These are phyloP conservation scores for Diplotaxis tenuifolia DNA, from an alignment of 345 rosid genomes.

Conservation along the genomic window DNA sequence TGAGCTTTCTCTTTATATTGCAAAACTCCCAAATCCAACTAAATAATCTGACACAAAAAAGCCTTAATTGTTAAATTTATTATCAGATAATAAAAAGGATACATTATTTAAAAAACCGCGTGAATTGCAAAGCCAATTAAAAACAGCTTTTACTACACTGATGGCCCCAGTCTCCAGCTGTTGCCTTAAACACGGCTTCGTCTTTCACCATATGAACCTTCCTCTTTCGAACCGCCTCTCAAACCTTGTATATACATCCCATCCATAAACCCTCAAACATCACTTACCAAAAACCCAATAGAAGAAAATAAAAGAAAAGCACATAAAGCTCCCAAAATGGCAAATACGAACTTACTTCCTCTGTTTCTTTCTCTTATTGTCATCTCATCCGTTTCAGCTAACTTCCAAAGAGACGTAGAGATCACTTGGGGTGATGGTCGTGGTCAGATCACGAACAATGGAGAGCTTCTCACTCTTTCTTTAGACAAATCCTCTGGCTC, in stretches of 20 bases:
- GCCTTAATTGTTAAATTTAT: background rate
- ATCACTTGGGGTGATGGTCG: constrained; percentile 40
- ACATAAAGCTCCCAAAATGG: constrained; percentile 15
- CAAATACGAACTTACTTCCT: constrained; percentile 11
- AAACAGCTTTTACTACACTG: constrained; percentile 27
- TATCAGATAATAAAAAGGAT: background rate
- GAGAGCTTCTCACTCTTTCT: constrained; percentile 37
- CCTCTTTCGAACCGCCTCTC: constrained; percentile 25
- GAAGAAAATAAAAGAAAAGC: background rate
- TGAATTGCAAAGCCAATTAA: constrained; percentile 23
- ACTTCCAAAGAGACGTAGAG: constrained; percentile 37
- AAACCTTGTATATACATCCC: background rate
- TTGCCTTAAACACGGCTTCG: constrained; percentile 27
- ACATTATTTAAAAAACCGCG: constrained; percentile 19
- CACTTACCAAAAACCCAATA: background rate
- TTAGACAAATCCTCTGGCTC: constrained; percentile 37
- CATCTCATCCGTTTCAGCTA: constrained; percentile 34
- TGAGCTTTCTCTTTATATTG: background rate
- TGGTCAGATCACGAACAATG: constrained; percentile 37
- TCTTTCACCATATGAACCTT: constrained; percentile 25
- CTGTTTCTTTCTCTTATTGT: constrained; percentile 4
- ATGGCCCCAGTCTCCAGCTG: constrained; percentile 36
- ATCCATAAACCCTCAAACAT: constrained; percentile 19
- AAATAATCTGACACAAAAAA: background rate
- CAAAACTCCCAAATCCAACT: background rate